phyloP scores from a whole-genome alignment of 306 rosid species.

The Pueraria montana region DNA sequence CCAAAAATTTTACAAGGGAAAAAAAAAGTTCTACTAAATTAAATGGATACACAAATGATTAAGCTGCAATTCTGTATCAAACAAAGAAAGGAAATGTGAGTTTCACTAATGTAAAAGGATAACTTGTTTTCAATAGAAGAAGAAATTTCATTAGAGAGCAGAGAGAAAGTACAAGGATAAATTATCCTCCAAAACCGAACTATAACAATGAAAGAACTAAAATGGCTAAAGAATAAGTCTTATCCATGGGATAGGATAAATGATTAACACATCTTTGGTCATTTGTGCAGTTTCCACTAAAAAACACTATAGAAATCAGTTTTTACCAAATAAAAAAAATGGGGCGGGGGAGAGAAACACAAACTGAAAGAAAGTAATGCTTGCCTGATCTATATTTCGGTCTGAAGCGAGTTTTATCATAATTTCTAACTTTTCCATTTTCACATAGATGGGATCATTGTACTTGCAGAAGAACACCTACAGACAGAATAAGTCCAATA shows the following conservation, averaged over 20 bases:
- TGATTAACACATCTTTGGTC: not conserved
- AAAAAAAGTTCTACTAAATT: slow-evolving; percentile 16
- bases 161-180: not conserved
- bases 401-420: slow-evolving; percentile 99
- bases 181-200: slow-evolving; percentile 19
- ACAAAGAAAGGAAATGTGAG: slow-evolving; percentile 12
- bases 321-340: not conserved
- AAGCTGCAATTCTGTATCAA: slow-evolving; percentile 21
- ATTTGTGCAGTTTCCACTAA: not conserved
- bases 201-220: not conserved
- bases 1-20: slow-evolving; percentile 12
- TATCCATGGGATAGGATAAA: slow-evolving; percentile 26
- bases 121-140: slow-evolving; percentile 12
- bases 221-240: not conserved
- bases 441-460: slow-evolving; percentile 98
- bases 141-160: slow-evolving; percentile 5
- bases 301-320: slow-evolving; percentile 21
- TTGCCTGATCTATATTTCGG: slow-evolving; percentile 95
- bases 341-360: not conserved
- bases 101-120: slow-evolving; percentile 27
- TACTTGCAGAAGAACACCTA: slow-evolving; percentile 99
- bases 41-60: slow-evolving; percentile 16
- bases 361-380: slow-evolving; percentile 32
- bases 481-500: slow-evolving; percentile 40
- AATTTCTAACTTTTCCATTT: slow-evolving; percentile 98